Base-by-base conservation (phyloP, 2,329 filamentous ascomycete species). In the Neofusicoccum kwambonambiense region DNA sequence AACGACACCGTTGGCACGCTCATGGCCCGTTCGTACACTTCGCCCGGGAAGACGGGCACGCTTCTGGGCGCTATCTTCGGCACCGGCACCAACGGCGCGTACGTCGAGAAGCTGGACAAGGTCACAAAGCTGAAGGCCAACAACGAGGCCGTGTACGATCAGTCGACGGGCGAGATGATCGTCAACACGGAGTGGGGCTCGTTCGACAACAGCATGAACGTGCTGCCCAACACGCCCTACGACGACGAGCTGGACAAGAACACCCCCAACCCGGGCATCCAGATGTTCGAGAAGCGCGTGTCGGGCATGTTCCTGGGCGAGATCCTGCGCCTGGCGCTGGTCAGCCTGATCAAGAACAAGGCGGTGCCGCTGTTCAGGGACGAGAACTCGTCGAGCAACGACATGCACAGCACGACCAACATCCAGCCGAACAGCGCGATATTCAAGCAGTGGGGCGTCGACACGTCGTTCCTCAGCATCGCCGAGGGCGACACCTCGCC, bases 221-320 rank as follows among this genome's bases (percentile, higher is more conserved):
- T 96, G 19, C 84, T 99, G 45, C 95, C 94, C 51, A 90, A 88
- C 72, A 98, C 94, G 0, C 81, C 87, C 0, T 98, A 92, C 80
- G 95, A 99, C 75, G 80, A 83, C 57, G 84, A 87, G 65, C 84
- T 99, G 27, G 94, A 99, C 77, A 81, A 82, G 64, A 87, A 89
- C 66, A 95, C 90, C 69, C 88, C 92, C 71, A 98, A 99, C 78
- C 94, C 93, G 0, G 95, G 95, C 31, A 88, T 96, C 67, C 95
- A 99, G 76, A 97, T 98, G 91, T 99, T 98, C 74, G 95, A 99
- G 82, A 99, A 99, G 85, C 90, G 94, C 54, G 90, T 99, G 15
- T 97, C 93, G 0, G 95, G 95, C 76, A 98, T 99, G 94, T 99
- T 98, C 81, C 79, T 99, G 56, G 95, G 95, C 63, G 95, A 99